Base-by-base conservation (phyloP, 495 filamentous ascomycete species). In the Penicillium simplicissimum region DNA sequence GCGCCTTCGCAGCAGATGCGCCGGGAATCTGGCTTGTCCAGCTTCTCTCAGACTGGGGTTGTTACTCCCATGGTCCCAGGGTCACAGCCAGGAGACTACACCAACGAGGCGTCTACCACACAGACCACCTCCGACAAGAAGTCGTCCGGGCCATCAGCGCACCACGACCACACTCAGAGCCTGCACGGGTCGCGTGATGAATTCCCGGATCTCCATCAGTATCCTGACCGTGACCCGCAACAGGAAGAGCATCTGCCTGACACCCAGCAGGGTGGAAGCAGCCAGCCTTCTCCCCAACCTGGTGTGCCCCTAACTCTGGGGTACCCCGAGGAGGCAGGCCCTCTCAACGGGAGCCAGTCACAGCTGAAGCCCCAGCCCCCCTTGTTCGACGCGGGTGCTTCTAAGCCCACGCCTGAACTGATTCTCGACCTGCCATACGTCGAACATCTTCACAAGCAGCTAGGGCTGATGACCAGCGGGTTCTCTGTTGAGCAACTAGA, bases 401-500 rank as follows among this genome's bases (percentile, higher is more conserved):
- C 33, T 11, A 53, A 80, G 49, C 74, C 78, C 15, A 65, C 69
- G 14, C 69, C 73, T 6, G 65, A 70, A 55, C 62, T 89, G 17
- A 79, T 89, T 35, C 59, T 93, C 43, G 85, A 93, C 67, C 79
- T 83, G 9, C 59, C 67, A 0, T 76, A 80, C 38, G 70, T 90
- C 40, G 69, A 81, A 10, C 66, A 78, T 14, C 80, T 96, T 36
- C 81, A 89, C 54, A 65, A 78, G 0, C 71, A 81, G 31, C 73
- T 96, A 21, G 84, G 85, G 0, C 71, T 83, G 15, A 81, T 82
- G 34, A 90, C 90, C 8, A 88, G 88, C 43, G 93, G 93, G 0
- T 93, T 87, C 75, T 89, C 86, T 2, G 87, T 98, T 40, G 95
- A 98, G 75, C 96, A 98, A 71, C 81, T 98, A 33, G 94, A 98